Base-by-base conservation (phyloP, 1,139 yeast genomes). In the Pneumocystis sp. region DNA sequence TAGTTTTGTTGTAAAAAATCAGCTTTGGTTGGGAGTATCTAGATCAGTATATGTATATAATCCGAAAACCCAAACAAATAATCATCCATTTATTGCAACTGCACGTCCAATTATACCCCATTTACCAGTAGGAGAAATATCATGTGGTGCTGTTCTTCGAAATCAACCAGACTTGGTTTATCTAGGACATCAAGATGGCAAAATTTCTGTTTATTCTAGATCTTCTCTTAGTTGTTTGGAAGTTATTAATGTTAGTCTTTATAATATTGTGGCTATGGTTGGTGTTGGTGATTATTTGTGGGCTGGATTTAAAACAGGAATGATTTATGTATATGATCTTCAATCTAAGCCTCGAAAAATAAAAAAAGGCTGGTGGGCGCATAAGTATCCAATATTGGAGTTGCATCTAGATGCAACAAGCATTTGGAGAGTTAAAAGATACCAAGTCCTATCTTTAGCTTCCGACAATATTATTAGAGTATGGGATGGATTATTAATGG, bases 141-240 rank as follows among this genome's bases (percentile, higher is more conserved):
- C 76, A 34, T 73, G 76, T 67, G 76, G 75, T 0, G 70, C 75
- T 2, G 64, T 66, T 40, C 65, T 73, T 17, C 66, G 71, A 21
- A 63, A 69, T 50, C 68, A 68, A 35, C 74, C 73, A 0, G 77
- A 75, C 42, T 63, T 67, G 29, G 75, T 76, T 2, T 75, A 74
- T 63, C 76, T 78, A 66, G 81, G 81, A 8, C 80, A 78, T 64
- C 79, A 77, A 21, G 79, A 77, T 66, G 81, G 81, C 4, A 71
- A 74, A 44, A 72, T 78, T 8, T 71, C 79, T 0, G 73, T 76
- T 2, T 76, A 74, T 66, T 72, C 76, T 2, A 66, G 69, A 3
- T 60, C 72, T 17, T 62, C 65, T 40, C 64, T 74, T 65, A 63
- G 68, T 2, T 74, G 73, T n/a, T 65, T 74, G 5, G 77, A 76